phyloP scores from a whole-genome alignment of 495 filamentous ascomycete species.

The Penicillium odoratum region DNA sequence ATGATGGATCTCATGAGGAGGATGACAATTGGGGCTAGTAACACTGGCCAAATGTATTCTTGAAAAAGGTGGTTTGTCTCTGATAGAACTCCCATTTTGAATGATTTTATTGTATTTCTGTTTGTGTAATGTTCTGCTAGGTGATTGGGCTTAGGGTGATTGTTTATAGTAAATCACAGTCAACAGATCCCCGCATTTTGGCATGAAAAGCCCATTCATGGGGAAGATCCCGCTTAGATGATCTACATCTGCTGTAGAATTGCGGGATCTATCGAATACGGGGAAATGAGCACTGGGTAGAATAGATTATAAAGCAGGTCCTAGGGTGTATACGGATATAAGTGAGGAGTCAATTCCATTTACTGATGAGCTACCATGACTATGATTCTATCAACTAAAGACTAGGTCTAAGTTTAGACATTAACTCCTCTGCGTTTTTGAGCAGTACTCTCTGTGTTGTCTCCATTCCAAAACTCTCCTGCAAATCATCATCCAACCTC shows the following conservation, averaged over 20 bases:
- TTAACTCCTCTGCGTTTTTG: slow-evolving; percentile 14
- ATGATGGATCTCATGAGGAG: not conserved
- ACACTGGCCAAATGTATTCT: not conserved
- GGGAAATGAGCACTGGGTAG: not conserved
- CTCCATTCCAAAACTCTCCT: slow-evolving; percentile 9
- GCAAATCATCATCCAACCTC: slow-evolving; percentile 16
- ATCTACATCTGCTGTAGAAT: not conserved
- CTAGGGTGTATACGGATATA: too few species aligned
- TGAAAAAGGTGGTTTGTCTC: not conserved
- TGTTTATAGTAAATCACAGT: not conserved
- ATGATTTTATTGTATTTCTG: not conserved
- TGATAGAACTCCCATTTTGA: not conserved
- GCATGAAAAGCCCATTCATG: not conserved
- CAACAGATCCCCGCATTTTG: not conserved
- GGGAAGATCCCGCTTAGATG: not conserved
- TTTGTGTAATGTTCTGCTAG: too few species aligned
- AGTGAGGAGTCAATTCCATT: too few species aligned
- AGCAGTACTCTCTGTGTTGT: slow-evolving; percentile 4
- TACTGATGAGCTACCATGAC: not conserved
- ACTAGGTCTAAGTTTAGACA: not conserved
- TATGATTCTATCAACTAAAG: not conserved
- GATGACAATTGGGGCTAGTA: not conserved
- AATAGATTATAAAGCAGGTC: too few species aligned
- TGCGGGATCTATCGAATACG: not conserved
- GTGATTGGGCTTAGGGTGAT: not conserved